Base-by-base conservation (phyloP, 2,329 filamentous ascomycete species). In the Botrytis elliptica region DNA sequence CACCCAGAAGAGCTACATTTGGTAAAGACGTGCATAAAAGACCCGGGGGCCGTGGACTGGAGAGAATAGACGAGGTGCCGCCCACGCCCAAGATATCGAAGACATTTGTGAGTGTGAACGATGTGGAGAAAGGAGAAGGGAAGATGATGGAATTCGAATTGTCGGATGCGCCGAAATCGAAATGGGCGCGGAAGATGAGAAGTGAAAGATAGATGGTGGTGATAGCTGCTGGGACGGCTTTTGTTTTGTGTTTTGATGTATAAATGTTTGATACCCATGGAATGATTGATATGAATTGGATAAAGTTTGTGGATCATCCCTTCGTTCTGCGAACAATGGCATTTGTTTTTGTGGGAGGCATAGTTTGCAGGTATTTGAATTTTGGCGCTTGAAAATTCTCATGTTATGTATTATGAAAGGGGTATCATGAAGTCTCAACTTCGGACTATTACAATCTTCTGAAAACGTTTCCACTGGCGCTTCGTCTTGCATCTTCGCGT, bases 381-480 rank as follows among this genome's bases (percentile, higher is more conserved):
- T 62, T 42, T 38, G 42, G 25, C 33, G 18, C 68, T 46, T 72
- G 60, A 29, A 68, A 46, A 49, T 60, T 62, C 40, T 72, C 33
- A 46, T 65, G 6, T 46, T 66, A 46, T 72, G 55, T 72, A 62
- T 52, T 68, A 69, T 62, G 25, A 68, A 69, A 72, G 42, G 71
- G 71, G 71, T 72, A 72, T 72, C 71, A 69, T 72, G 57, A 72
- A 44, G 57, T 36, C 40, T 68, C 40, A 69, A 62, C 63, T 69
- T 72, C 64, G 49, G 57, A 60, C 68, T 71, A 73, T 79, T 84
- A 91, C 85, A 93, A 86, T 79, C 86, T 87, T 81, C 91, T 88
- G 82, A 94, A 93, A 59, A 90, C 90, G 83, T 95, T 95, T 70
- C 87, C 88, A 82, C 92, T 94, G 69, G 93, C 93, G 82, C 91